Base-by-base conservation (phyloP, 2,329 filamentous ascomycete genomes). In the Thermoascus crustaceus region DNA sequence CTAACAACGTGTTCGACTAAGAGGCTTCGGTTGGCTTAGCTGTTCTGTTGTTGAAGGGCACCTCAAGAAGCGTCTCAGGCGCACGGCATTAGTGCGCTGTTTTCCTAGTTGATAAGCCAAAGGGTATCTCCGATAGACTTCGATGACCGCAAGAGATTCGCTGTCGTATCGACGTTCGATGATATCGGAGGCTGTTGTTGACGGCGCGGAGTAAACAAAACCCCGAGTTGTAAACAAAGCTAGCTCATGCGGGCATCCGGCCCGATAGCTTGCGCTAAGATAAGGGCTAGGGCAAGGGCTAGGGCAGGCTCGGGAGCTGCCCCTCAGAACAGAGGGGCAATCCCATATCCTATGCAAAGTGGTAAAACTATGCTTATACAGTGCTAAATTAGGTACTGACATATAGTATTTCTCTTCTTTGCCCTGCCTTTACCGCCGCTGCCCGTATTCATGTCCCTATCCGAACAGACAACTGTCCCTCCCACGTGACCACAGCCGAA, bases 121-220 rank as follows among this genome's bases (percentile, higher is more conserved):
- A n/a, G n/a, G n/a, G n/a, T n/a, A n/a, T n/a, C n/a, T n/a, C n/a
- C n/a, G n/a, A n/a, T n/a, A n/a, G n/a, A n/a, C n/a, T n/a, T n/a
- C n/a, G n/a, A n/a, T n/a, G n/a, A n/a, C n/a, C n/a, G n/a, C n/a
- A n/a, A n/a, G n/a, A n/a, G n/a, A n/a, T n/a, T n/a, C n/a, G n/a
- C 37, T 22, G 20, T 11, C 16, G 29, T 30, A 35, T 32, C 32
- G 21, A 20, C n/a, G 4, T 32, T 21, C 22, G 32, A 29, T 30
- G 36, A 32, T 30, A 24, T 16, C 9, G 20, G 24, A 7, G 34
- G 25, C 23, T 30, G 37, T 13, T 26, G 38, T 37, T 40, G n/a
- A 29, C 26, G 26, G 39, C 39, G 36, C 30, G 30, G 38, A 26
- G 47, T 60, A 61, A 62, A 59, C 58, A 61, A 61, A 59, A 53